Evolutionary conservation across 2,329 filamentous ascomycete genomes (phyloP), one percentile per base, ranked within the genome.

Genomic region (Macrophomina phaseolina): DNA sequence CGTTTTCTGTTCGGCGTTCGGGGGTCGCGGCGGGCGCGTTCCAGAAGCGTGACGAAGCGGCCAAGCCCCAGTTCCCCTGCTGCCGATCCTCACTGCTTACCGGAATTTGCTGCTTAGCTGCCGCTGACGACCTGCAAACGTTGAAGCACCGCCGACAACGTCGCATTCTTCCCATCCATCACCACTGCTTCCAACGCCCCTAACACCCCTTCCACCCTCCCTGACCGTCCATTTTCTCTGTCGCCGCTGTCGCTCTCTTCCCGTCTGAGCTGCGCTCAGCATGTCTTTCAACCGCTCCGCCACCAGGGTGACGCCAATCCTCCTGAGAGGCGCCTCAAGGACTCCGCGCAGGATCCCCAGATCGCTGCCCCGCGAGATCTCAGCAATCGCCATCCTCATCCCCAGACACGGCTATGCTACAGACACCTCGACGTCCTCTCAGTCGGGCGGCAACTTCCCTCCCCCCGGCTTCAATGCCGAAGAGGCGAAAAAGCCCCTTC

Each of bases 391-490:
- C 49, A 84, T 89, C 63, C 76, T 88, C 65, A 76, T 89, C 23
- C 85, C 86, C 3, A 80, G 81, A 32, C 80, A 85, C 66, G 76
- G 77, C 68, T 82, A 86, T 69, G 81, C 86, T 34, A 90, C 88
- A 55, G 86, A 89, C 69, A 84, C 85, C 12, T 83, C 84, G 14
- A 84, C 83, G 18, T 80, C 83, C 46, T 80, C 83, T 23, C 74
- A 74, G 53, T 73, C 79, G 23, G 76, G 76, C 48, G 82, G 86
- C 62, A 83, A 85, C 65, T 89, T 87, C 58, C 94, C 93, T 52
- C 94, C 94, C 67, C 94, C 93, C 14, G 94, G 94, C 34, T 97
- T 97, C 84, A 94, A 95, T 76, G 84, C 91, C n/a, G 90, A 94
- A 75, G 85, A 93, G 81, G 94, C 94, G 71, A 94, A 93, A 86